These are phyloP conservation scores for Claviceps citrina DNA, from an alignment of 2,329 filamentous ascomycete genomes.

Conservation along the genomic window DNA sequence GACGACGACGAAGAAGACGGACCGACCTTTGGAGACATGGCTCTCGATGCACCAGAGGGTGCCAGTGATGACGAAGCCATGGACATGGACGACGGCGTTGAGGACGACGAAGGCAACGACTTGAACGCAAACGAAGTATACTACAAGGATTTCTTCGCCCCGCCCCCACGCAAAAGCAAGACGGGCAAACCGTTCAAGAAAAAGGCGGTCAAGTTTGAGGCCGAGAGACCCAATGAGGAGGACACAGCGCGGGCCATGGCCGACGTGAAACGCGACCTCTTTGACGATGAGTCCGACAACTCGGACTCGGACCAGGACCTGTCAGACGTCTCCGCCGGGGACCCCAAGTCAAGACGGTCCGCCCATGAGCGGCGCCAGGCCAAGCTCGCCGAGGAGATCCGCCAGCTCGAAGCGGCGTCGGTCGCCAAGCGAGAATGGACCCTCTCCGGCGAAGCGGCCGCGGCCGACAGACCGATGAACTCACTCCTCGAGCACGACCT, in stretches of 20 bases:
- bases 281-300: conserved; percentile 57
- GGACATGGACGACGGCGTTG: conserved; percentile 25
- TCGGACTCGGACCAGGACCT: conserved; percentile 51
- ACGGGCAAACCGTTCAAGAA: conserved; percentile 24
- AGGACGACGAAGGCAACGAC: conserved; percentile 42
- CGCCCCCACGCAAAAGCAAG: conserved; percentile 58
- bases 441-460: conserved; percentile 72
- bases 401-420: conserved; percentile 74
- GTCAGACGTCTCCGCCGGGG: conserved; percentile 50
- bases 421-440: conserved; percentile 87
- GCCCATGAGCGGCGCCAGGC: conserved; percentile 77
- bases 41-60: conserved; percentile 58
- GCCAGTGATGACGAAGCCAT: conserved; percentile 48
- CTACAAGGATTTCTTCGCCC: conserved; percentile 89
- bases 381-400: conserved; percentile 78
- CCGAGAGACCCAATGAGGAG: conserved; percentile 37
- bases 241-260: conserved; percentile 74
- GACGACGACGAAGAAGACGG: conserved; percentile 60
- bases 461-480: conserved; percentile 69
- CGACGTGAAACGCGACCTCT: conserved; percentile 76
- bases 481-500: conserved; percentile 88
- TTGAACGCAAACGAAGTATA: conserved; percentile 75
- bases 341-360: conserved; percentile 60
- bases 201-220: conserved; percentile 23
- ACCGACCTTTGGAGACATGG: conserved; percentile 69